Evolutionary conservation across 2,329 filamentous ascomycete species (phyloP), one percentile per base, ranked within the genome.

Genomic region (Sphaceloma murrayae): DNA sequence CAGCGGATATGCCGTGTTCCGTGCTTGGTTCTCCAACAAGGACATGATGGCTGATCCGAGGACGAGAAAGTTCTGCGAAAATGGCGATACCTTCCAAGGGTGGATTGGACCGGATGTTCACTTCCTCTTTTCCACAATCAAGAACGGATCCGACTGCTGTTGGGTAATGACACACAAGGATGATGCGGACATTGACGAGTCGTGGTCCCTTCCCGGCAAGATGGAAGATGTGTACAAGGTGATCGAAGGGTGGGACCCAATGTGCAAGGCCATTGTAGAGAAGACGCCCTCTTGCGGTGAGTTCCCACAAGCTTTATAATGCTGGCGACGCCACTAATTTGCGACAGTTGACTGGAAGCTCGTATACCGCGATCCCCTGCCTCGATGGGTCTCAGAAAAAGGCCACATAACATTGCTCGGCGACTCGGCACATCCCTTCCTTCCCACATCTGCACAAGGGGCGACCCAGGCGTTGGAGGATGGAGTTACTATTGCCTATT

Each of bases 401-500:
- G 67, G 69, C 27, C 62, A 65, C 31, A 71, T 74, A 43, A 69
- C 65, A 1, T 58, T 74, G 19, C 58, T 74, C 1, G 73, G 73
- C 1, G 73, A 75, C 51, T 68, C 68, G 34, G 73, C 71, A 40
- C 72, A 75, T 51, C 65, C 72, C 0, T 73, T 74, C 53, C 53
- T 76, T 5, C 72, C 72, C 0, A 74, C 70, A 0, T 69, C 66
- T 45, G 69, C 70, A 0, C 70, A 74, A 48, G 72, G 72, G 1
- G 70, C 70, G 0, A 69, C 68, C 31, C 70, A 75, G 54, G 71
- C 72, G 0, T 67, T 71, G 14, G 73, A 75, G 57, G 73, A 73
- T 52, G 69, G 62, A 0, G 67, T 60, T 3, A 66, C 67, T 21
- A 49, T 73, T 30, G 67, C 67, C 0, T 56, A 66, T 3, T 69